Conservation (phyloP, 2,329 filamentous ascomycete species). For the Tolypocladium ovalisporum region DNA sequence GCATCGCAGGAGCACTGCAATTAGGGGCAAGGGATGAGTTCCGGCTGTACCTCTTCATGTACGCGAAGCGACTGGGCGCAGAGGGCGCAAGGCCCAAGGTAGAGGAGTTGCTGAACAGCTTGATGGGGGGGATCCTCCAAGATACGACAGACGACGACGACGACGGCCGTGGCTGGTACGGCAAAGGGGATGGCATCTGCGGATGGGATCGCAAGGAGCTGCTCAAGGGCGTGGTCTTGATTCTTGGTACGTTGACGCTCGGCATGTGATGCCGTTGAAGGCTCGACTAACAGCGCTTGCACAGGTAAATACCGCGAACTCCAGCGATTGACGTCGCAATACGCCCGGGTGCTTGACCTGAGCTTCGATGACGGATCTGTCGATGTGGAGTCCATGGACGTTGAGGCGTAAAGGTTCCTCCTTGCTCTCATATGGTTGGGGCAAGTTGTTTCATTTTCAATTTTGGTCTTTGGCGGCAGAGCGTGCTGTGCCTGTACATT, state of each 20-base stretch:
- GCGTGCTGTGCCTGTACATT: not conserved
- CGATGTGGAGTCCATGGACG: constrained; percentile 32
- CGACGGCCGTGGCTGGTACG: constrained; percentile 50
- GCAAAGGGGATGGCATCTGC: constrained; percentile 62
- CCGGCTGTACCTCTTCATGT: constrained; percentile 92
- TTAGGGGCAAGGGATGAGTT: constrained; percentile 87
- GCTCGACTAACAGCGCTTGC: constrained; percentile 11
- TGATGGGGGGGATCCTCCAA: constrained; percentile 62
- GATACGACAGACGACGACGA: constrained; percentile 39
- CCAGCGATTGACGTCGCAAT: constrained; percentile 89
- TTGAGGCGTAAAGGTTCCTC: constrained; percentile 14
- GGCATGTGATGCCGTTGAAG: not conserved
- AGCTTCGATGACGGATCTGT: constrained; percentile 33
- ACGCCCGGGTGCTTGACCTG: constrained; percentile 70
- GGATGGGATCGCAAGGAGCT: constrained; percentile 86
- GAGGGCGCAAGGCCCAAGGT: constrained; percentile 83
- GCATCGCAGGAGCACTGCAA: constrained; percentile 78
- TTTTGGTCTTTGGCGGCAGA: not conserved
- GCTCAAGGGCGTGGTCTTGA: constrained; percentile 81
- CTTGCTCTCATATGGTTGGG: too few species aligned
- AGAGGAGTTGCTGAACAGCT: constrained; percentile 75
- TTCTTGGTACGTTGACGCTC: constrained; percentile 59
- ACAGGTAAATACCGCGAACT: constrained; percentile 90
- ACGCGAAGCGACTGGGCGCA: constrained; percentile 86
- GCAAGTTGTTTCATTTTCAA: not conserved